phyloP scores from a whole-genome alignment of 352 stramenopile species.

The Globisporangium recalcitrans region DNA sequence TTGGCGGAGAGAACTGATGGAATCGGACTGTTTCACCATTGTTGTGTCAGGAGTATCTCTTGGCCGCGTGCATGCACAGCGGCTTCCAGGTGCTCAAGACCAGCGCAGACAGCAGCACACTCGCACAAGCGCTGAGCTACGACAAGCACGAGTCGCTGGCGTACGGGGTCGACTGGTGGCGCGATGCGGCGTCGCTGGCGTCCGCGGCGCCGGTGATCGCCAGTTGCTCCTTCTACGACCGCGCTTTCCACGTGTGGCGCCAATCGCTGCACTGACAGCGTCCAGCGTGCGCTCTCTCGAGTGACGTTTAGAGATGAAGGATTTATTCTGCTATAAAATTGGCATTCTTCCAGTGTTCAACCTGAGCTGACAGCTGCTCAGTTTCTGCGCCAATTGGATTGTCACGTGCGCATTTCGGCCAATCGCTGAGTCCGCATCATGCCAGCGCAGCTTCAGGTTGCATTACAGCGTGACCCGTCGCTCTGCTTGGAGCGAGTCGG shows the following conservation, averaged over 20 bases:
- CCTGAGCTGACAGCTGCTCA: background rate
- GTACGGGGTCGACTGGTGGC: slow-evolving; percentile 84
- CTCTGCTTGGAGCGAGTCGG: slow-evolving; percentile 3
- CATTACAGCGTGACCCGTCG: background rate
- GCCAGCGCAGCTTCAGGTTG: slow-evolving; percentile 5
- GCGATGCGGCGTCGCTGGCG: slow-evolving; percentile 29
- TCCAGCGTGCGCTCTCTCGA: no score
- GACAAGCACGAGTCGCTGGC: slow-evolving; percentile 69
- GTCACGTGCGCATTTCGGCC: slow-evolving; percentile 8
- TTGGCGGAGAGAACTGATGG: background rate
- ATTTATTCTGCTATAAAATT: no score
- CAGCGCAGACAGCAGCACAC: background rate
- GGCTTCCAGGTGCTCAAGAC: slow-evolving; percentile 72
- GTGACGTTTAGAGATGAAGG: no score
- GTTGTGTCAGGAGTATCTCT: slow-evolving; percentile 50
- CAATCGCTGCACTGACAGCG: slow-evolving; percentile 8
- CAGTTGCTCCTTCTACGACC: slow-evolving; percentile 83
- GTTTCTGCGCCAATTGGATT: slow-evolving; percentile 2
- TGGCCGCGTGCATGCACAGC: slow-evolving; percentile 85
- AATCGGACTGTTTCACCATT: background rate
- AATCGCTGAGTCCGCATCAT: background rate
- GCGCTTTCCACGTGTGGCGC: slow-evolving; percentile 70
- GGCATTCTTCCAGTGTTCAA: background rate
- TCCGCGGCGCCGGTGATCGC: slow-evolving; percentile 45
- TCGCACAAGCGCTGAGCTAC: slow-evolving; percentile 35